Conservation (phyloP, 176 grass and related monocot genomes). For the Cenchrus fungigraminus region DNA sequence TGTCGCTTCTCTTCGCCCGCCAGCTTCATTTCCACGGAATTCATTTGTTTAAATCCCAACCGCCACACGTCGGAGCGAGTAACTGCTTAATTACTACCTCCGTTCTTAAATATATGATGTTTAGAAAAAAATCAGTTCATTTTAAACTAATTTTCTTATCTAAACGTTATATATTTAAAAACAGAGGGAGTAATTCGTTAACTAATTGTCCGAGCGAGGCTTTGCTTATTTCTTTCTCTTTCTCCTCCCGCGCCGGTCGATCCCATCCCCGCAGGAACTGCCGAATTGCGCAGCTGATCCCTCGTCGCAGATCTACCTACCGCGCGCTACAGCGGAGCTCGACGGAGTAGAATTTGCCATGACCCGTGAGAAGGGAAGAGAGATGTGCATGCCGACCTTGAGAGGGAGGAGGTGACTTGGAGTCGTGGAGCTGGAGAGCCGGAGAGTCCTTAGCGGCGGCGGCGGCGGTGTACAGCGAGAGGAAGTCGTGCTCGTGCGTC, state of each 20-base stretch:
- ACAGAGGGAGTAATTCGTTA: neutral
- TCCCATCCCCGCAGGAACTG: neutral
- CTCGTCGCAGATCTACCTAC: slow-evolving; percentile 22
- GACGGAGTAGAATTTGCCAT: neutral
- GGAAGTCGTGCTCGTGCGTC: slow-evolving; percentile 83
- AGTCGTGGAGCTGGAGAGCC: slow-evolving; percentile 56
- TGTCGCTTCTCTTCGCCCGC: slow-evolving; percentile 37
- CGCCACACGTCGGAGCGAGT: slow-evolving; percentile 25
- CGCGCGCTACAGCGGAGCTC: neutral
- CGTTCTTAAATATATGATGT: too few relatives aligned
- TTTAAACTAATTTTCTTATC: too few relatives aligned
- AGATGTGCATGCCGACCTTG: slow-evolving; percentile 48
- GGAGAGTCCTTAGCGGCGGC: slow-evolving; percentile 47
- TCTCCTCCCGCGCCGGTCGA: neutral
- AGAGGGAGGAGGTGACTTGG: slow-evolving; percentile 41
- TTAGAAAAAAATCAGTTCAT: too few relatives aligned
- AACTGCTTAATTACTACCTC: neutral
- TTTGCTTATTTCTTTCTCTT: neutral
- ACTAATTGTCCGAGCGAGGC: neutral
- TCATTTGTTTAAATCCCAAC: slow-evolving; percentile 24
- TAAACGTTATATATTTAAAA: too few relatives aligned
- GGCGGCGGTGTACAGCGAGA: slow-evolving; percentile 60
- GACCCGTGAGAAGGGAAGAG: neutral
- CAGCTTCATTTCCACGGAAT: slow-evolving; percentile 26
- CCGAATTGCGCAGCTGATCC: neutral